Evolutionary conservation across 441 rosid genomes (phyloP).

Genomic region (Adansonia grandidieri): DNA sequence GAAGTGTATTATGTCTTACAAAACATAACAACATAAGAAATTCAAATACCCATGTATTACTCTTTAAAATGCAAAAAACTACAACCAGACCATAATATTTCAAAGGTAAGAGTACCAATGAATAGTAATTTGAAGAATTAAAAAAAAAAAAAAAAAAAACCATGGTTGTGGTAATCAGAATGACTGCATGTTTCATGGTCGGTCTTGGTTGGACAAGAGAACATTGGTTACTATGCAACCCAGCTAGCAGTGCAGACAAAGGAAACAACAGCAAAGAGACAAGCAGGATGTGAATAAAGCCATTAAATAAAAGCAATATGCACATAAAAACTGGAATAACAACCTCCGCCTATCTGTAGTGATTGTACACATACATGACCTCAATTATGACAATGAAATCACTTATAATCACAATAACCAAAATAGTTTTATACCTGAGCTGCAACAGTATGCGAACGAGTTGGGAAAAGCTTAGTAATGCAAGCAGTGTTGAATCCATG

Average conservation of each 20-base stretch:
- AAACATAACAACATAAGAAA: too few species aligned
- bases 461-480: constrained; percentile 93
- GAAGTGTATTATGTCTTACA: too few species aligned
- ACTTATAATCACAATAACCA: neutral
- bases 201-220: neutral
- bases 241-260: neutral
- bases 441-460: constrained; percentile 98
- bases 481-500: constrained; percentile 98
- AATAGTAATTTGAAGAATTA: neutral
- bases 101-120: neutral
- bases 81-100: neutral
- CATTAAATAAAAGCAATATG: neutral
- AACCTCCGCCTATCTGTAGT: neutral
- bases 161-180: neutral
- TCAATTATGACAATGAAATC: neutral
- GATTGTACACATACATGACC: neutral
- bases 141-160: neutral
- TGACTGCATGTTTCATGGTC: neutral
- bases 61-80: neutral
- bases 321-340: neutral
- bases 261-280: constrained; percentile 7
- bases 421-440: constrained; percentile 65
- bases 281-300: neutral
- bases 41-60: neutral
- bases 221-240: neutral